Percentiles rank a stretch among this genome's conserved stretches.
These are phyloP conservation scores for Coemansia sp. DNA, from an alignment of 192 early-diverging fungal species.

Conservation along the genomic window DNA sequence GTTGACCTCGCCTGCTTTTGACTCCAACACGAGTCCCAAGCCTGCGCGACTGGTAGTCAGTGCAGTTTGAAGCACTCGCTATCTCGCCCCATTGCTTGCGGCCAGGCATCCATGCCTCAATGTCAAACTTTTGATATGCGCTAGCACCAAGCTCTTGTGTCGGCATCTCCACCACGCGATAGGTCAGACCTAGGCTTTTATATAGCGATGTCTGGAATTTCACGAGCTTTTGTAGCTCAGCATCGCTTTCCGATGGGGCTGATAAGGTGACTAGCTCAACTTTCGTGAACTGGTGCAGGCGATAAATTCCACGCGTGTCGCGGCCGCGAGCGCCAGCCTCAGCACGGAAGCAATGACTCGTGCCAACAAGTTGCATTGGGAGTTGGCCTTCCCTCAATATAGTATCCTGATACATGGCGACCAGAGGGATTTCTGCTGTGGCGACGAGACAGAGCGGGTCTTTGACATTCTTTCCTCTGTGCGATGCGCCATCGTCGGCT, in stretches of 20 bases:
- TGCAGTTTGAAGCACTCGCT: constrained; percentile 88
- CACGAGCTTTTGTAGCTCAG: constrained; percentile 69
- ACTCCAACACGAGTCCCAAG: constrained; percentile 63
- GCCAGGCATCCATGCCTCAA: constrained; percentile 98
- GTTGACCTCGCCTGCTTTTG: constrained; percentile 29
- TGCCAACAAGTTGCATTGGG: constrained; percentile 73
- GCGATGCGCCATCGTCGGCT: constrained; percentile 25
- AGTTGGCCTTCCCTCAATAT: constrained; percentile 59
- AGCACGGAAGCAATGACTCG: constrained; percentile 86
- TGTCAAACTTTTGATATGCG: constrained; percentile 88
- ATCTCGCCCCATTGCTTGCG: constrained; percentile 67
- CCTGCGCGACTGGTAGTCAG: constrained; percentile 88
- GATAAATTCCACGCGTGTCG: constrained; percentile 85
- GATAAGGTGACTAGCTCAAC: constrained; percentile 86
- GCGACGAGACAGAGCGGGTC: constrained; percentile 74
- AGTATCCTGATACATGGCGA: constrained; percentile 76
- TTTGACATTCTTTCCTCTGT: constrained; percentile 9
- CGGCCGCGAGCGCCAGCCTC: constrained; percentile 83
- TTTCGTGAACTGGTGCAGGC: constrained; percentile 94
- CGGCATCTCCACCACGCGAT: constrained; percentile 85
- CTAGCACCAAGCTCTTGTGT: constrained; percentile 89
- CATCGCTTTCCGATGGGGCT: constrained; percentile 61
- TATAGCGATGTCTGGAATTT: constrained; percentile 74
- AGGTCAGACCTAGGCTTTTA: constrained; percentile 73
- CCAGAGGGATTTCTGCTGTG: constrained; percentile 90